phyloP scores from a whole-genome alignment of 2,329 filamentous ascomycete species.

The Fonsecaea nubica region DNA sequence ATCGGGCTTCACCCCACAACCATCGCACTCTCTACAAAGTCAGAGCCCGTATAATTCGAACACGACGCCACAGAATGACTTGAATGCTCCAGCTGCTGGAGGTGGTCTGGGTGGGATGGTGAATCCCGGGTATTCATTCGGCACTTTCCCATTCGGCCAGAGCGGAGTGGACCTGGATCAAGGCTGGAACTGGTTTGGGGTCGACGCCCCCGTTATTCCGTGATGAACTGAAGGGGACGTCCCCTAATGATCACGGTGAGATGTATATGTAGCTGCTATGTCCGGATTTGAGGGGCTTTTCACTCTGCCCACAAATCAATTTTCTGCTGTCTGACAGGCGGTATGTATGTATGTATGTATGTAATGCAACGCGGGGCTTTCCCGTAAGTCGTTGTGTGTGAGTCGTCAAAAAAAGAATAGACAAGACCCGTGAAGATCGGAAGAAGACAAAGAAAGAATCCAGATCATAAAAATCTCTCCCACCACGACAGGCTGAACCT shows the following conservation, averaged over 20 bases:
- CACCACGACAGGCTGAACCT: no score
- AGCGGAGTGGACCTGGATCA: slow-evolving; percentile 47
- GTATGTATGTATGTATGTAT: no score
- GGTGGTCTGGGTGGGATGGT: slow-evolving; percentile 16
- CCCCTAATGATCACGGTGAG: neutral
- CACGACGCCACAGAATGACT: slow-evolving; percentile 22
- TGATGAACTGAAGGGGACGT: neutral
- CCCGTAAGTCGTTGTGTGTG: no score
- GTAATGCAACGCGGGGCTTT: no score
- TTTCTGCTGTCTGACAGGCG: no score
- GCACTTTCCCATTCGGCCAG: slow-evolving; percentile 29
- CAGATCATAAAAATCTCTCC: neutral
- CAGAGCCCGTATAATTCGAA: slow-evolving; percentile 29
- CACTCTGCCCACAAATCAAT: neutral
- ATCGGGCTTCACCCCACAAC: slow-evolving; percentile 31
- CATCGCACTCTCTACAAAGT: slow-evolving; percentile 19
- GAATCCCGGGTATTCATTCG: slow-evolving; percentile 29
- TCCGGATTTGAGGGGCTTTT: neutral
- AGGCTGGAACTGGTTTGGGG: slow-evolving; percentile 50
- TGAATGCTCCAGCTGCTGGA: slow-evolving; percentile 12
- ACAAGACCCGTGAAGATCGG: neutral
- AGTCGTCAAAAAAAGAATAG: no score
- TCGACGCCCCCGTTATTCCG: slow-evolving; percentile 34
- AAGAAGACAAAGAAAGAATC: neutral
- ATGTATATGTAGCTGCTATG: neutral